These are phyloP conservation scores for Suillus lakei DNA, from an alignment of 768 basidiomycete genomes.

Conservation along the genomic window DNA sequence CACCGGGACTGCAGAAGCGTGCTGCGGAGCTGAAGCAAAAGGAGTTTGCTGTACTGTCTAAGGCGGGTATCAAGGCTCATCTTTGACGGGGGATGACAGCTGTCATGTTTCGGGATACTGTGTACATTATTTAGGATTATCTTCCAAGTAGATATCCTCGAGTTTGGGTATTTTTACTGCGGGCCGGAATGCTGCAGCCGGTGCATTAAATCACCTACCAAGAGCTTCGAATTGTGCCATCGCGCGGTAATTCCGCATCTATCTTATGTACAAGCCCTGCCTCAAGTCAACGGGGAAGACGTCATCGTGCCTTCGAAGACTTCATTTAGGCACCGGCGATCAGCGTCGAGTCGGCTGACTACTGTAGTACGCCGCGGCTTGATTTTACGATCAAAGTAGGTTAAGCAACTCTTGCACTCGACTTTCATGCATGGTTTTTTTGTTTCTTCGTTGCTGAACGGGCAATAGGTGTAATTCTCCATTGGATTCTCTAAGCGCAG, in stretches of 20 bases:
- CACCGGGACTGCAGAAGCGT: conserved; percentile 59
- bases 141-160: neutral
- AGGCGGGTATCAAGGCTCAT: conserved; percentile 62
- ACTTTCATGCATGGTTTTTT: conserved; percentile 2
- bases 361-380: neutral
- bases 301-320: neutral
- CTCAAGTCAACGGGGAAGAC: neutral
- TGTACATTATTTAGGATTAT: neutral
- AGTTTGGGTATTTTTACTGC: neutral
- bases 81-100: conserved; percentile 38
- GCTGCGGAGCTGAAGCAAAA: conserved; percentile 59
- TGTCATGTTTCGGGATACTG: neutral
- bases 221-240: too few species aligned
- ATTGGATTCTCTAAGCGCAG: neutral
- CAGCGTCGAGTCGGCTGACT: neutral
- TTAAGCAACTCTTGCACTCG: neutral
- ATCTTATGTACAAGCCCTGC: neutral
- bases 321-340: neutral
- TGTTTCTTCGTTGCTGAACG: too few species aligned
- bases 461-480: neutral
- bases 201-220: too few species aligned
- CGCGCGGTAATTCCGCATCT: too few species aligned
- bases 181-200: too few species aligned
- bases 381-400: too few species aligned
- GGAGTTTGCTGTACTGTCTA: conserved; percentile 63